Evolutionary conservation across 2,329 filamentous ascomycete species (phyloP).

Genomic region (Ophiostoma montium): DNA sequence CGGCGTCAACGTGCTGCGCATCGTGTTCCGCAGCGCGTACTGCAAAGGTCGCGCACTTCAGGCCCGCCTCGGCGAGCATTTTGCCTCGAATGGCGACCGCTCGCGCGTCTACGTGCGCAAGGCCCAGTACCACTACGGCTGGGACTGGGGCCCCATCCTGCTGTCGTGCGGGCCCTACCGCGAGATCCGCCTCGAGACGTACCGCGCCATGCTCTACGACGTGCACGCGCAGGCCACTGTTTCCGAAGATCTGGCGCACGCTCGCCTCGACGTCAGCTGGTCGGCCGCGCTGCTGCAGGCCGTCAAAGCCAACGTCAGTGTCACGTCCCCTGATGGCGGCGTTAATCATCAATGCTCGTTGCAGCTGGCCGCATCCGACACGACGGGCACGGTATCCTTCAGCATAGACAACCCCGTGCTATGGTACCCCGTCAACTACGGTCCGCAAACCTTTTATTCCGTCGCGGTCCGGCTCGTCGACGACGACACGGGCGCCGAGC

Average conservation of each 20-base stretch:
- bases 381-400: slow-evolving; percentile 30
- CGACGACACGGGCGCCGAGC: slow-evolving; percentile 7
- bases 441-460: slow-evolving; percentile 58
- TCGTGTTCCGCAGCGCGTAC: slow-evolving; percentile 52
- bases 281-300: slow-evolving; percentile 14
- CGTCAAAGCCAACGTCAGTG: slow-evolving; percentile 33
- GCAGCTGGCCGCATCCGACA: too few species aligned
- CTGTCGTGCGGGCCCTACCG: slow-evolving; percentile 61
- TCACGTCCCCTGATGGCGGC: slow-evolving; percentile 19
- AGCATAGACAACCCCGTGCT: slow-evolving; percentile 47
- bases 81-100: slow-evolving; percentile 46
- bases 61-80: too few species aligned
- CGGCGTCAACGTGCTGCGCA: slow-evolving; percentile 42
- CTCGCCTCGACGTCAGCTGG: slow-evolving; percentile 15
- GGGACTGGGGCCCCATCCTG: slow-evolving; percentile 59
- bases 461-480: slow-evolving; percentile 44
- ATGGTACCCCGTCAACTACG: slow-evolving; percentile 69
- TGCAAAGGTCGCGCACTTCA: slow-evolving; percentile 16
- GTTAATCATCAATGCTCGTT: too few species aligned
- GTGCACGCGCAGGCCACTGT: slow-evolving; percentile 49
- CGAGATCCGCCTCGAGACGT: slow-evolving; percentile 57
- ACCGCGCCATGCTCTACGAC: slow-evolving; percentile 50
- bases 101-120: slow-evolving; percentile 47
- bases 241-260: slow-evolving; percentile 41
- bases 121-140: slow-evolving; percentile 61